These are phyloP conservation scores for Acacia melanoxylon DNA, from an alignment of 306 rosid species.

Conservation along the genomic window DNA sequence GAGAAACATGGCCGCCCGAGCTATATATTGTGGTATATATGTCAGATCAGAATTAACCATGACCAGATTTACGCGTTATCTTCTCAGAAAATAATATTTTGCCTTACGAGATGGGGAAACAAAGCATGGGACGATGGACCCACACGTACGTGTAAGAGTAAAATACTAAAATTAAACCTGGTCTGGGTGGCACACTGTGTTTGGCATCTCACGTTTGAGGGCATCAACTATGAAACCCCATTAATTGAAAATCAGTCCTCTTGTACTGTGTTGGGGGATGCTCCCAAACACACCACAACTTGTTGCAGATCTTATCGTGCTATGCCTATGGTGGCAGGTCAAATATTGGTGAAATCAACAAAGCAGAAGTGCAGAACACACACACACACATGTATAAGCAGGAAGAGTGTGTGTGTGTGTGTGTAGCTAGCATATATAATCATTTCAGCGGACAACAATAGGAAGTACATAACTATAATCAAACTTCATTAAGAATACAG, in stretches of 20 bases:
- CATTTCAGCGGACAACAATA: neutral
- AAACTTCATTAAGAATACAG: conserved; percentile 55
- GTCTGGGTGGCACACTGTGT: neutral
- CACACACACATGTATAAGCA: neutral
- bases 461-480: conserved; percentile 30
- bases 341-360: too few relatives aligned
- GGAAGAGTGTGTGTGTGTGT: neutral
- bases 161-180: too few relatives aligned
- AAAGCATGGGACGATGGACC: neutral
- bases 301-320: too few relatives aligned
- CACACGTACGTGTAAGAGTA: neutral
- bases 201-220: neutral
- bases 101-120: neutral
- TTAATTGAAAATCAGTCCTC: too few relatives aligned
- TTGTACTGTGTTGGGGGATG: too few relatives aligned
- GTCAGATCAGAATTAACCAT: neutral
- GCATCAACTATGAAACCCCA: too few relatives aligned
- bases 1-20: neutral
- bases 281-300: too few relatives aligned
- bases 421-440: neutral
- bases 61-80: neutral
- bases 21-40: neutral
- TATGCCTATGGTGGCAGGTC: too few relatives aligned
- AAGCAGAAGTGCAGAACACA: neutral
- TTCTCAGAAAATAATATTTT: neutral